Evolutionary conservation across 108 stramenopile species (phyloP), one percentile per base, ranked within the genome.

Genomic region (Hondaea fermentalgiana): DNA sequence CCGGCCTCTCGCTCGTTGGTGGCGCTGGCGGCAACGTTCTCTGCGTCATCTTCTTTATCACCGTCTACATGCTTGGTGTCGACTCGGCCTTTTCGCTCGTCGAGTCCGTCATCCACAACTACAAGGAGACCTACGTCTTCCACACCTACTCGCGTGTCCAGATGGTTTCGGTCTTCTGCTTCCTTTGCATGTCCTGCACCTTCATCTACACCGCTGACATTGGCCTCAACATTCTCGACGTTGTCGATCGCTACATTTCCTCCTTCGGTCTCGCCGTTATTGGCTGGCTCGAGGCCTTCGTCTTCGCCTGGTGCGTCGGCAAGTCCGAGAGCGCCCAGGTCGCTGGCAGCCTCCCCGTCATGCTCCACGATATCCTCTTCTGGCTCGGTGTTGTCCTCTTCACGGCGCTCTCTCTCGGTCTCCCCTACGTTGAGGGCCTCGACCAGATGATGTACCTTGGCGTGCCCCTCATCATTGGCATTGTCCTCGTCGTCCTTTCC

Each of bases 201-300:
- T 57, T 92, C 23, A 89, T 95, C 12, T 95, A 93, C 55, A 91
- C 91, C 35, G 94, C 95, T 3, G 95, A 95, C 88, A 93, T 93
- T 88, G 94, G 94, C 35, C 90, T 93, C 29, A 90, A 87, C 87
- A 93, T 94, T 60, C 90, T 95, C 23, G 95, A 95, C 49, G 60
- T 72, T 0, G 90, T 94, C 57, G 95, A 95, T 60, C 93, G 93
- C 64, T 95, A 94, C 88, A 93, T 94, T 88, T 94, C 94, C 87
- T 94, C 93, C 87, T 91, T 95, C 58, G 91, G 94, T 88, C 90
- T 95, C 87, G 51, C 49, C 21, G 87, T 95, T 21, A 90, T 94
- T 35, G 95, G 95, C 44, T 93, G 92, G 58, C 89, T 92, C 28
- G 93, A 95, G 87, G 76, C 90, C 25, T 92, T 95, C 72, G 90